A percentile compares a stretch with the other conserved stretches of the same genome.
phyloP scores from a whole-genome alignment of 192 early-diverging fungal genomes.

The Glomus cerebriforme region DNA sequence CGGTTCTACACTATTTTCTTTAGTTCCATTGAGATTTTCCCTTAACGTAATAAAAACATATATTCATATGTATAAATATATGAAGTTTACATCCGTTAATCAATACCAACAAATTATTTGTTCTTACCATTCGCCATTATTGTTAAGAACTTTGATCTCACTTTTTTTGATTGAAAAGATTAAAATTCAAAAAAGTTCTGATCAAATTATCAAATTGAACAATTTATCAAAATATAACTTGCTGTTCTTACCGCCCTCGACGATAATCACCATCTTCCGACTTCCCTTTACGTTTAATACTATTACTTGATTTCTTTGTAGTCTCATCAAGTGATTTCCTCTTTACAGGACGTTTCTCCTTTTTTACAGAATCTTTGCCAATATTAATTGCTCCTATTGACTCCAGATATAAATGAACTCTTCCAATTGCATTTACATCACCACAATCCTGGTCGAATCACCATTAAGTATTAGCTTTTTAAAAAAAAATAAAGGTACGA shows the following conservation, averaged over 20 bases:
- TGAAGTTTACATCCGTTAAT: not conserved
- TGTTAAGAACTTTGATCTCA: not conserved
- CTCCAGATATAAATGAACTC: conserved; percentile 87
- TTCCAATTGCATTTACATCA: conserved; percentile 90
- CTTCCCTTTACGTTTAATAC: conserved; percentile 4
- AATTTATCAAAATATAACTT: not conserved
- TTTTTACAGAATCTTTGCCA: conserved; percentile 41
- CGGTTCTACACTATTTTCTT: not conserved
- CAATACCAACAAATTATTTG: not conserved
- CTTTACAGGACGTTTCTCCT: not conserved
- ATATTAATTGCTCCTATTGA: conserved; percentile 76
- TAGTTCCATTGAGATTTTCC: not conserved
- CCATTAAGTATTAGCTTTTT: conserved; percentile 9
- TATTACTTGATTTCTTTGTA: not conserved
- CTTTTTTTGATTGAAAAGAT: not conserved
- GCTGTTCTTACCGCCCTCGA: not conserved
- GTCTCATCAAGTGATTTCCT: not conserved
- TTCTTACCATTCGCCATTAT: not conserved
- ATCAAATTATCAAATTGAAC: not conserved
- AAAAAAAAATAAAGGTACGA: not conserved
- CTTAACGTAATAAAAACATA: not conserved
- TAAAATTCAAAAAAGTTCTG: not conserved
- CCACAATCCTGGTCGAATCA: conserved; percentile 62
- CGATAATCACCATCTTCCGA: not conserved
- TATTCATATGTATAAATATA: not conserved